Percentiles rank a stretch among this genome's conserved stretches.
Evolutionary conservation across 2,329 filamentous ascomycete genomes (phyloP).

Genomic region (Aspergillus sergii): DNA sequence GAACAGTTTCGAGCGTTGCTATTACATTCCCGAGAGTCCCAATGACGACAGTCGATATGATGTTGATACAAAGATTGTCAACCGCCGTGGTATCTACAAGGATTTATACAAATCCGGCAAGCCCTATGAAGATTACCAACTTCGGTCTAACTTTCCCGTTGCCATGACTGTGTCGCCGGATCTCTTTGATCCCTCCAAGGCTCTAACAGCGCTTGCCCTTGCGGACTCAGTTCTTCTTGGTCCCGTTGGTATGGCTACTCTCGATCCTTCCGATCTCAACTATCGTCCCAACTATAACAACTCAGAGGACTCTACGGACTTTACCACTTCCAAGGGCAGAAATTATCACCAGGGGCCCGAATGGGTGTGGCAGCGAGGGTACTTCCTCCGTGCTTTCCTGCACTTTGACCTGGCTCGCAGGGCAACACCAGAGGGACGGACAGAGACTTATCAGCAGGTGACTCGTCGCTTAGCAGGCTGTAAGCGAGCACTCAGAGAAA

Average conservation of each 20-base stretch:
- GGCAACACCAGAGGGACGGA: constrained; percentile 66
- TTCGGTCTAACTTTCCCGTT: constrained; percentile 91
- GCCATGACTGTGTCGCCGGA: constrained; percentile 92
- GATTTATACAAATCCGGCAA: constrained; percentile 93
- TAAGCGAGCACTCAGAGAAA: constrained; percentile 79
- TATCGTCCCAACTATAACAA: constrained; percentile 96
- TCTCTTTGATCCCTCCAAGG: constrained; percentile 78
- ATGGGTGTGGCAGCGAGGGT: constrained; percentile 97
- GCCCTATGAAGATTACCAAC: constrained; percentile 96
- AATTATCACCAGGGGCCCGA: constrained; percentile 99
- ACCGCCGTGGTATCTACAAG: constrained; percentile 96
- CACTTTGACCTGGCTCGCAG: constrained; percentile 83
- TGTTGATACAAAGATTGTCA: constrained; percentile 76
- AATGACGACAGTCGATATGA: constrained; percentile 76
- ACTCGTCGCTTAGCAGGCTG: constrained; percentile 80
- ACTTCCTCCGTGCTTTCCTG: constrained; percentile 87
- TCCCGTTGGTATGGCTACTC: constrained; percentile 90
- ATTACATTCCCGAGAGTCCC: constrained; percentile 74
- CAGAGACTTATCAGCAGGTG: constrained; percentile 93
- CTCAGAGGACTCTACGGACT: constrained; percentile 87
- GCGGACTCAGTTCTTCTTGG: constrained; percentile 80
- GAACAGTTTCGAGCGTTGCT: constrained; percentile 86
- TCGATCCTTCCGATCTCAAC: constrained; percentile 89
- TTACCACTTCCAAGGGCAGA: constrained; percentile 86
- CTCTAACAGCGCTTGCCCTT: constrained; percentile 75